Evolutionary conservation across 2,329 filamentous ascomycete species (phyloP).

Genomic region (Beauveria australis): DNA sequence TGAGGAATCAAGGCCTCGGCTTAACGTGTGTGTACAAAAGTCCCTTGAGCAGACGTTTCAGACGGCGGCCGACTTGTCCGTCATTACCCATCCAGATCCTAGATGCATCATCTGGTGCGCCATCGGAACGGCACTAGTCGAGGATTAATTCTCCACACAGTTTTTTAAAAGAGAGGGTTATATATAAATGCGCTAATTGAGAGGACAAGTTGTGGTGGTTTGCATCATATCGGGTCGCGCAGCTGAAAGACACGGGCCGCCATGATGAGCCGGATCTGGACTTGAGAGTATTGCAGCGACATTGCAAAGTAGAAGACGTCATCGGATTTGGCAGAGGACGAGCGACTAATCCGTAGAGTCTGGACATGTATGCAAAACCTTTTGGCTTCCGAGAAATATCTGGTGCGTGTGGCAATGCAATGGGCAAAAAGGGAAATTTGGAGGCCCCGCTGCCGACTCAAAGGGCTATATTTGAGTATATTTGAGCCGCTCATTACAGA

Average conservation of each 20-base stretch:
- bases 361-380: conserved; percentile 33
- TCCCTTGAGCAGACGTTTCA: conserved; percentile 35
- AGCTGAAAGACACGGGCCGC: conserved; percentile 17
- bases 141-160: conserved; percentile 36
- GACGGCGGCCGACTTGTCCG: conserved; percentile 24
- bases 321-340: conserved; percentile 35
- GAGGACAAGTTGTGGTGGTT: conserved; percentile 31
- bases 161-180: conserved; percentile 26
- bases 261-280: conserved; percentile 28
- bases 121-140: conserved; percentile 39
- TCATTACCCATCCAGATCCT: conserved; percentile 42
- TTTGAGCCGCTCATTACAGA: conserved; percentile 40
- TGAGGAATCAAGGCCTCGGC: conserved; percentile 44
- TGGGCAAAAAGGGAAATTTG: conserved; percentile 25
- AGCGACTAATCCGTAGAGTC: conserved; percentile 34
- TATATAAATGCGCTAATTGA: conserved; percentile 37
- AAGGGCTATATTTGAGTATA: conserved; percentile 31
- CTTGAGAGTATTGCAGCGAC: conserved; percentile 22
- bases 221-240: conserved; percentile 6
- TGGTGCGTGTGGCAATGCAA: conserved; percentile 32
- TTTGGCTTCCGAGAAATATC: conserved; percentile 35
- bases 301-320: conserved; percentile 23
- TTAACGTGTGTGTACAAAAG: conserved; percentile 34
- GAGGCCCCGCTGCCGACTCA: conserved; percentile 13
- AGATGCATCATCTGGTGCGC: conserved; percentile 42